A percentile compares a stretch with the other conserved stretches of the same genome.
Evolutionary conservation across 768 basidiomycete species (phyloP).

Genomic region (Exidia glandulosa): DNA sequence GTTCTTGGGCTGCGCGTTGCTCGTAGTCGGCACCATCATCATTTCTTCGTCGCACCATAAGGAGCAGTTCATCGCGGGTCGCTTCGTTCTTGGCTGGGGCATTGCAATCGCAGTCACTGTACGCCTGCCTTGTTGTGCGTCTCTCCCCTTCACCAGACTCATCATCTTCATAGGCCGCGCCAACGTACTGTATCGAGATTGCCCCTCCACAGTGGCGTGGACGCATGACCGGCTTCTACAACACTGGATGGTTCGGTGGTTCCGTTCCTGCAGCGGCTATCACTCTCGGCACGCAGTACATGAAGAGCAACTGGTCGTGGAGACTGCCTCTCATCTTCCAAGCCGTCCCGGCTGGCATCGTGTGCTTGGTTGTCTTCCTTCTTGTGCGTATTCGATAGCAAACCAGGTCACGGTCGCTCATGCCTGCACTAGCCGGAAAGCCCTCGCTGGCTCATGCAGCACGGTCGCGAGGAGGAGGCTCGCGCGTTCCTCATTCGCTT

Average conservation of each 20-base stretch:
- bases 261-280: conserved; percentile 11
- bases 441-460: conserved; percentile 43
- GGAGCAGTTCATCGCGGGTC: conserved; percentile 11
- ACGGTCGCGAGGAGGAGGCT: conserved; percentile 39
- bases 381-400: conserved; percentile 9
- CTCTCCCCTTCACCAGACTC: not conserved
- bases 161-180: conserved; percentile 6
- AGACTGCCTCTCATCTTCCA: conserved; percentile 44
- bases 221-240: conserved; percentile 35
- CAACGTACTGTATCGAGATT: conserved; percentile 44
- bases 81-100: conserved; percentile 12
- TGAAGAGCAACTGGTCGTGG: conserved; percentile 36
- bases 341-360: conserved; percentile 32
- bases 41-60: conserved; percentile 8
- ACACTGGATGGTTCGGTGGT: conserved; percentile 7
- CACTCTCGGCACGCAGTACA: conserved; percentile 13
- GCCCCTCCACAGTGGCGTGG: conserved; percentile 50
- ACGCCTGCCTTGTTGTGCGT: conserved; percentile 4
- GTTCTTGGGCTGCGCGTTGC: conserved; percentile 13
- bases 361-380: conserved; percentile 20
- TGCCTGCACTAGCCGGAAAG: conserved; percentile 20
- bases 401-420: not conserved
- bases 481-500: conserved; percentile 37
- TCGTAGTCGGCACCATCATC: conserved; percentile 10
- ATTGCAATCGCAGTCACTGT: conserved; percentile 9